Percentiles rank a stretch among this genome's conserved stretches.
These are phyloP conservation scores for Aspergillus funiculosus DNA, from an alignment of 495 filamentous ascomycete genomes.

Conservation along the genomic window DNA sequence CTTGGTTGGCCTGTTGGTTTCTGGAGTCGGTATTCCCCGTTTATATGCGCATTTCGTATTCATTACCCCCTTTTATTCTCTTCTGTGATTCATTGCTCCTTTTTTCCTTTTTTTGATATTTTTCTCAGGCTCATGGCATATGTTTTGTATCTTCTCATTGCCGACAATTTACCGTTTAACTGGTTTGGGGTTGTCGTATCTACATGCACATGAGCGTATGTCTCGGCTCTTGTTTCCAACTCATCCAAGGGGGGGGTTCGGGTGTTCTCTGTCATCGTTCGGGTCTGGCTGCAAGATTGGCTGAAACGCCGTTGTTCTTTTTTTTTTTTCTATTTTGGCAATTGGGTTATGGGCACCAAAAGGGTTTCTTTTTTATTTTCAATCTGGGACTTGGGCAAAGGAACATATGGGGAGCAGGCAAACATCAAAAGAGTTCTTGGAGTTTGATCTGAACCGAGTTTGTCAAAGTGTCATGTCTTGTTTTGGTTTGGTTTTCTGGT, in stretches of 20 bases:
- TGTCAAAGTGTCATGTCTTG: conserved; percentile 13
- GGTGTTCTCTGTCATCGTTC: conserved; percentile 19
- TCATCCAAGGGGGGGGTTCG: conserved; percentile 16
- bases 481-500: conserved; percentile 4
- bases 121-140: conserved; percentile 14
- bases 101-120: conserved; percentile 8
- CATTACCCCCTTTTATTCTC: conserved; percentile 11
- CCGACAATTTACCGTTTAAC: conserved; percentile 7
- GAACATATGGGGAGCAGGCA: conserved; percentile 21
- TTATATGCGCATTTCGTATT: conserved; percentile 21
- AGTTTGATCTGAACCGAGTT: conserved; percentile 23
- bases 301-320: conserved; percentile 8
- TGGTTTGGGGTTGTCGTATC: conserved; percentile 18
- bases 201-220: conserved; percentile 17
- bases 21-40: conserved; percentile 27
- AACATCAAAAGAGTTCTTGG: conserved; percentile 25
- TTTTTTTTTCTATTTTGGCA: conserved; percentile 8
- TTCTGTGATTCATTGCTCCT: too few relatives aligned
- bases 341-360: conserved; percentile 17
- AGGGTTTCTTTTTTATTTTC: conserved; percentile 12
- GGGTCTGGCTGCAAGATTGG: conserved; percentile 20
- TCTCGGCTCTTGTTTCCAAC: conserved; percentile 21
- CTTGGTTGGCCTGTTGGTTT: conserved; percentile 29
- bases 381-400: conserved; percentile 16
- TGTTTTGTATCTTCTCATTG: conserved; percentile 9